Evolutionary conservation across 192 early-diverging fungal species (phyloP).

Genomic region (Podila verticillata): DNA sequence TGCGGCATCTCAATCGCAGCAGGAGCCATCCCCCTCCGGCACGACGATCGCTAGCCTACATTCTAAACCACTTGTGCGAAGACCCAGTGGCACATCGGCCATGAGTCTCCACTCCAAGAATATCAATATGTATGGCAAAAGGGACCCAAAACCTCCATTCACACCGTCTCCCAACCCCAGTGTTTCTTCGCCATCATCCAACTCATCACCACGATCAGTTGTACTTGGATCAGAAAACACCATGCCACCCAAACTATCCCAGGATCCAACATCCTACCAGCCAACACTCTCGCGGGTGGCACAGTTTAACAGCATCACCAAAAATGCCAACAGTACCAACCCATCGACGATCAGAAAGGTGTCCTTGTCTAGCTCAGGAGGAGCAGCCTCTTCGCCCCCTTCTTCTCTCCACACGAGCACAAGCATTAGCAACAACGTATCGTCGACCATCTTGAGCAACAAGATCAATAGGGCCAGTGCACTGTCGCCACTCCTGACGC

Average conservation of each 20-base stretch:
- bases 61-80: not conserved
- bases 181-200: not conserved
- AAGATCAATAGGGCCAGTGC: not conserved
- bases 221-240: not conserved
- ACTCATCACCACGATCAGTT: not conserved
- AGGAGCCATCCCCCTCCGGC: not conserved
- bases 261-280: not conserved
- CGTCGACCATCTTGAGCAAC: not conserved
- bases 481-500: not conserved
- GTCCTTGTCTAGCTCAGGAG: not conserved
- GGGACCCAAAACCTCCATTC: not conserved
- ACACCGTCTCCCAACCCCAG: not conserved
- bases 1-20: not conserved
- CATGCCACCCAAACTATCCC: not conserved
- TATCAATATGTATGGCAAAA: not conserved
- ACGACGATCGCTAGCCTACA: not conserved
- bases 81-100: not conserved
- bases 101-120: not conserved
- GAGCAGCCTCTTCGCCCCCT: not conserved
- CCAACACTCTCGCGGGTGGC: not conserved
- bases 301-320: not conserved
- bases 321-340: not conserved
- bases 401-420: not conserved
- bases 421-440: not conserved
- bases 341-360: not conserved